Base-by-base conservation (phyloP, 2,329 filamentous ascomycete genomes). In the Colletotrichum abscissum region DNA sequence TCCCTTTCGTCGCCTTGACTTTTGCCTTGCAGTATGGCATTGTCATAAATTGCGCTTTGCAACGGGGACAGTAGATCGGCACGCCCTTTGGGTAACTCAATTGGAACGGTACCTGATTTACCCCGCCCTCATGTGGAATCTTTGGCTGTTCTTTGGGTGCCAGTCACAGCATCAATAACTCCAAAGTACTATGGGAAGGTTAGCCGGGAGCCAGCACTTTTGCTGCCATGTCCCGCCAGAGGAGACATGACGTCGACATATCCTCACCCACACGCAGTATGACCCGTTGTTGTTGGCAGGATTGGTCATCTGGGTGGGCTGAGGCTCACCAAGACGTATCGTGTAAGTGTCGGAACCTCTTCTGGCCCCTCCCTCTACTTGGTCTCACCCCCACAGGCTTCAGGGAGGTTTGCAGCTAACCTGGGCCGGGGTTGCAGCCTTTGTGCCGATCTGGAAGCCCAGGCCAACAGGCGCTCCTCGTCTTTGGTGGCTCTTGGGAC, bases 291-390 rank as follows among this genome's bases (percentile, higher is more conserved):
- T 33, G 49, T 54, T 52, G 63, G 63, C 57, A 68, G 68, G 22
- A 68, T 68, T 63, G 72, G 72, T 67, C 72, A 72, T 72, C 63
- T 30, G 35, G 57, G 62, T 74, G 69, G 68, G 68, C 63, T 63
- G 72, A 67, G 52, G 49, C 56, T 72, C 38, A 33, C 56, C 56
- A 57, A 54, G 46, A 52, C 35, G 26, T 33, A 54, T 64, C 55
- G 69, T 69, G 33, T 26, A 73, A 52, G 33, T 55, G 42, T 64
- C 55, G 59, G 59, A 30, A 55, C 69, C 56, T 66, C 49, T 70
- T 38, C 46, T 35, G 55, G 54, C 54, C 60, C 66, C 66, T 73
- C 70, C 52, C 26, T 19, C 9, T 52, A 5, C 67, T 38, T 57
- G 59, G 58, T n/a, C 46, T 60, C 22, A 42, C 46, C 70, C 66